Percentiles rank a stretch among this genome's conserved stretches.
Evolutionary conservation across 805 yeast genomes (phyloP).

Genomic region (Yarrowia sp.): DNA sequence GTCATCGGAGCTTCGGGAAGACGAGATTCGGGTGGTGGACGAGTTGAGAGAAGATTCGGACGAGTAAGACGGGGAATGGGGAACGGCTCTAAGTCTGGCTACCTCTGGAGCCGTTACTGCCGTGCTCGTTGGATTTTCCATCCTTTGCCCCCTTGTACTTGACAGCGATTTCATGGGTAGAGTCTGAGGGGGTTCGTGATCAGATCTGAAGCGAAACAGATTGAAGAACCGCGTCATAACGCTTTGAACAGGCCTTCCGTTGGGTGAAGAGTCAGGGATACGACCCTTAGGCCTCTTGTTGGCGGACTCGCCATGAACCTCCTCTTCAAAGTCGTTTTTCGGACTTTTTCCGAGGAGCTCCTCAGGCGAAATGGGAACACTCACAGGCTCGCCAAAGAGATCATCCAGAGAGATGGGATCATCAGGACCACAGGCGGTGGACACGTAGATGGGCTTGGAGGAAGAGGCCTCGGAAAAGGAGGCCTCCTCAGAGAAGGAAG

Average conservation of each 20-base stretch:
- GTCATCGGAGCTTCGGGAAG: background rate
- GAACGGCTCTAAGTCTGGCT: background rate
- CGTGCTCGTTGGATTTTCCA: background rate
- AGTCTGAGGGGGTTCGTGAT: background rate
- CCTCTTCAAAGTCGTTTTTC: background rate
- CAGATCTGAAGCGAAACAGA: background rate
- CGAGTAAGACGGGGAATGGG: background rate
- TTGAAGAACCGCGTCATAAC: background rate
- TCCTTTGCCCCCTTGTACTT: background rate
- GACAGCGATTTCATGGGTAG: background rate
- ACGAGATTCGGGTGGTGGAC: slow-evolving; percentile 14
- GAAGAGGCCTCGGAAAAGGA: slow-evolving; percentile 1
- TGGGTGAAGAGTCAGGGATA: background rate
- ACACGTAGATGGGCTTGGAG: slow-evolving; percentile 14
- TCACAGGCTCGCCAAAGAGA: background rate
- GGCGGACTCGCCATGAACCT: too few relatives aligned
- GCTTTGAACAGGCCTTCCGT: background rate
- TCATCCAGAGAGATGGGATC: background rate
- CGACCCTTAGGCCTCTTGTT: too few relatives aligned
- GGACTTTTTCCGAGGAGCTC: background rate
- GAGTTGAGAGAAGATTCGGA: slow-evolving; percentile 15
- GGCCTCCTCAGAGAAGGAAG: slow-evolving; percentile 5
- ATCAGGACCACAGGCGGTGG: slow-evolving; percentile 13
- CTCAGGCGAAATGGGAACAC: background rate
- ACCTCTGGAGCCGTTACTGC: background rate